Percentiles rank a stretch among this genome's conserved stretches.
phyloP scores from a whole-genome alignment of 2,329 filamentous ascomycete genomes.

The Fusarium sp. region DNA sequence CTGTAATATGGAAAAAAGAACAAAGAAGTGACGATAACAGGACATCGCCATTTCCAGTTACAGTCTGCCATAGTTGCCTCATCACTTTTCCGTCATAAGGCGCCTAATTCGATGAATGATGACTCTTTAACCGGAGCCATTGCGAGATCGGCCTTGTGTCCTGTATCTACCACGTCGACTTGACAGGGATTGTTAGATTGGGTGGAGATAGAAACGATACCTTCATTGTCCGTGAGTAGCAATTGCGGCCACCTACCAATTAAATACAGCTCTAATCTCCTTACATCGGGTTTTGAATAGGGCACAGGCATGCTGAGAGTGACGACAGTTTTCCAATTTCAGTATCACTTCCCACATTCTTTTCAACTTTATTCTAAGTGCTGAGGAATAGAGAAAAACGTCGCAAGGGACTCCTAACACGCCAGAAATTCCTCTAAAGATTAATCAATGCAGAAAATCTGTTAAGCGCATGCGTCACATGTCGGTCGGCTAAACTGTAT shows the following conservation, averaged over 20 bases:
- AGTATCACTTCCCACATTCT: no score
- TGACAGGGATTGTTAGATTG: neutral
- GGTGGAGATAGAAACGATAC: neutral
- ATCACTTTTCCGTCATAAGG: neutral
- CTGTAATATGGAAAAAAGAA: neutral
- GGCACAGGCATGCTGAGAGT: no score
- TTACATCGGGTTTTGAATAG: no score
- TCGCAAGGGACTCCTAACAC: no score
- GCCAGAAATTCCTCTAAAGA: neutral
- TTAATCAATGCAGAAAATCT: fast-evolving
- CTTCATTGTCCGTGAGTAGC: neutral
- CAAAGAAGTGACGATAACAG: fast-evolving
- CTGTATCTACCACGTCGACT: neutral
- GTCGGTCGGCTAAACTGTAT: neutral
- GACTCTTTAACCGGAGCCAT: neutral
- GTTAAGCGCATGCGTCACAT: neutral
- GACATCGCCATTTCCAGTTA: fast-evolving
- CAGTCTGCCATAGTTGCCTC: fast-evolving
- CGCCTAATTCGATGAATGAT: neutral
- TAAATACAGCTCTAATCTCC: no score
- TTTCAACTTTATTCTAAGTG: no score
- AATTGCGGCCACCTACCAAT: neutral
- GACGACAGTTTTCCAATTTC: no score
- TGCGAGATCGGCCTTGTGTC: neutral
- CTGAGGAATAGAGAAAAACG: no score